These are phyloP conservation scores for Hypoxylon sp. DNA, from an alignment of 2,329 filamentous ascomycete species.

Conservation along the genomic window DNA sequence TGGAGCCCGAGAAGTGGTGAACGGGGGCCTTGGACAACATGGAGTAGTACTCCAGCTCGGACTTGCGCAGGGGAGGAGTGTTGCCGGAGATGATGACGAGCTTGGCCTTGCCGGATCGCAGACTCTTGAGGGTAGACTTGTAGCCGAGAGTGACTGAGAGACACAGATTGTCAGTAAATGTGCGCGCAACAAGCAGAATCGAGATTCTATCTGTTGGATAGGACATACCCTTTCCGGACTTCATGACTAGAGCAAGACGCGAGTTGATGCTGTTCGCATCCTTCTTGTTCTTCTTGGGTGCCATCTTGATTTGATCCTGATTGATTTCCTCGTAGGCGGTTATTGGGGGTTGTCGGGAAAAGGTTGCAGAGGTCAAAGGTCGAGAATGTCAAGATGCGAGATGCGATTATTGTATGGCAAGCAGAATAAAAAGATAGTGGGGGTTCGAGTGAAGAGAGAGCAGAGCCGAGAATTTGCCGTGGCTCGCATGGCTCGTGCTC, in stretches of 20 bases:
- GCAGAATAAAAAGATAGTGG: slow-evolving; percentile 26
- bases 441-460: slow-evolving; percentile 3
- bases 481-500: slow-evolving; percentile 3
- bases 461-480: slow-evolving; percentile 22
- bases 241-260: slow-evolving; percentile 55
- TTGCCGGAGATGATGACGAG: slow-evolving; percentile 95
- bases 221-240: slow-evolving; percentile 63
- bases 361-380: slow-evolving; percentile 3
- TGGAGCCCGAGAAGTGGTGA: slow-evolving; percentile 98
- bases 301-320: slow-evolving; percentile 65
- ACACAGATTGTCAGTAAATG: slow-evolving; percentile 51
- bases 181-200: too few relatives aligned
- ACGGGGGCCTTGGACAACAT: slow-evolving; percentile 94
- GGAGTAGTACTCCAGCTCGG: slow-evolving; percentile 93
- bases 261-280: slow-evolving; percentile 75
- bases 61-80: slow-evolving; percentile 97
- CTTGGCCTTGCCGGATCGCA: slow-evolving; percentile 97
- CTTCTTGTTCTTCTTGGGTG: slow-evolving; percentile 84
- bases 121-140: slow-evolving; percentile 87
- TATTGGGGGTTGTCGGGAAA: slow-evolving; percentile 16
- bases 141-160: slow-evolving; percentile 81
- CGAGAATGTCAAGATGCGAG: slow-evolving; percentile 22
- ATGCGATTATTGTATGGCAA: not conserved
- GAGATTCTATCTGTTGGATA: too few relatives aligned
- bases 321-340: slow-evolving; percentile 36